Base-by-base conservation (phyloP, 2,329 filamentous ascomycete genomes). In the Calycina herbarum region DNA sequence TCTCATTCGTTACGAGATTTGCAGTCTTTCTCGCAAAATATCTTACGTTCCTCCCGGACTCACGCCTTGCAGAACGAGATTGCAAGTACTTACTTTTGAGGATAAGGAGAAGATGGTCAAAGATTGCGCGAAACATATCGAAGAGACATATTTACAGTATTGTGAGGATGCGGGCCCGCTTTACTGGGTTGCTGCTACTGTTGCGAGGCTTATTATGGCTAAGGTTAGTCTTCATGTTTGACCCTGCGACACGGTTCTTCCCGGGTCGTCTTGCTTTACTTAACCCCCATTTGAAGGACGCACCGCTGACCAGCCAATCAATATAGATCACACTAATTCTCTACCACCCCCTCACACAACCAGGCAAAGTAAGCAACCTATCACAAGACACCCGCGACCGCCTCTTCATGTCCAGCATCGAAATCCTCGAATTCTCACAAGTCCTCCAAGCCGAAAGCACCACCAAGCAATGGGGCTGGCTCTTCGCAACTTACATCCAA, bases 151-250 rank as follows among this genome's bases (percentile, higher is more conserved):
- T 66, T 68, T 77, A 0, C 68, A 70, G 59, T 73, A 76, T 57
- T 77, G 74, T 51, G 73, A 79, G 27, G 76, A 81, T 48, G 73
- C 75, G 65, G 79, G 79, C 56, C 71, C 82, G 11, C 76, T 84
- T n/a, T 81, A 81, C 66, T 86, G 83, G 82, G 79, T 83, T 10
- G 79, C 80, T 1, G 79, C 81, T 24, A 83, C 79, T 20, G 71
- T 78, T 13, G 74, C 76, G 4, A 75, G 77, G 7, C 70, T 80
- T 3, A 75, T 79, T 35, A 75, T 77, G 45, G 76, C 78, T 6
- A 80, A 80, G 63, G 48, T 54, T 27, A 11, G 48, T 54, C 5
- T 27, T 27, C 20, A 54, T 54, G n/a, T n/a, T 20, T 11, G 3
- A 1, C 20, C 10, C n/a, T 20, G 6, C 10, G n/a, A 48, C 33